Base-by-base conservation (phyloP, 2,329 filamentous ascomycete species). In the Aspergillus uvarum region DNA sequence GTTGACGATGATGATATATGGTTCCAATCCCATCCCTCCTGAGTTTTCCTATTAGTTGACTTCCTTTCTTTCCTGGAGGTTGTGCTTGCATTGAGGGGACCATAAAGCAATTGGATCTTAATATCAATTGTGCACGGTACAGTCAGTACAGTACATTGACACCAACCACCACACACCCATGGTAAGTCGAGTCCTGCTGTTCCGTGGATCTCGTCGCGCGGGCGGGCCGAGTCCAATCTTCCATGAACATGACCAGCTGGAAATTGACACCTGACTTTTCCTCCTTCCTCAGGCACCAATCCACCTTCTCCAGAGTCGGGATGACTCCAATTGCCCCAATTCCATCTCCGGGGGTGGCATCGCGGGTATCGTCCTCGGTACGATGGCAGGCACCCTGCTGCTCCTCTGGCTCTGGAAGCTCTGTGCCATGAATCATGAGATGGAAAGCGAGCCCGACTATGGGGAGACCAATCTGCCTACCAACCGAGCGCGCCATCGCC, bases 331-430 rank as follows among this genome's bases (percentile, higher is more conserved):
- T 31, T 66, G 63, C 47, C 70, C 72, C 2, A 69, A 62, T 48
- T 70, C 64, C 14, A 69, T 77, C 19, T 68, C 65, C n/a, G 67
- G 73, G 16, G 75, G 76, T 1, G 74, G 62, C 4, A 74, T 78
- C 29, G 76, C 75, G 0, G 76, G 76, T 10, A 77, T 78, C 51
- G 74, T 77, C 19, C 68, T 77, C 53, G 76, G 76, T 11, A 70
- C 72, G n/a, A 75, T 78, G 42, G 72, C 68, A 4, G 76, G 74
- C 7, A 74, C 72, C 0, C 66, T 77, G 2, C 61, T 77, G 4
- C 54, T 77, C 5, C 60, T 74, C 5, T 77, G 75, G 75, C 65
- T 77, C n/a, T 71, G 71, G 61, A 67, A 68, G 19, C 29, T 71
- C 6, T 74, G 70, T 47, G 58, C 60, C 19, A 52, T 70, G 8